Evolutionary conservation across 2,329 filamentous ascomycete genomes (phyloP).

Genomic region (Lachnellula subtilissima): DNA sequence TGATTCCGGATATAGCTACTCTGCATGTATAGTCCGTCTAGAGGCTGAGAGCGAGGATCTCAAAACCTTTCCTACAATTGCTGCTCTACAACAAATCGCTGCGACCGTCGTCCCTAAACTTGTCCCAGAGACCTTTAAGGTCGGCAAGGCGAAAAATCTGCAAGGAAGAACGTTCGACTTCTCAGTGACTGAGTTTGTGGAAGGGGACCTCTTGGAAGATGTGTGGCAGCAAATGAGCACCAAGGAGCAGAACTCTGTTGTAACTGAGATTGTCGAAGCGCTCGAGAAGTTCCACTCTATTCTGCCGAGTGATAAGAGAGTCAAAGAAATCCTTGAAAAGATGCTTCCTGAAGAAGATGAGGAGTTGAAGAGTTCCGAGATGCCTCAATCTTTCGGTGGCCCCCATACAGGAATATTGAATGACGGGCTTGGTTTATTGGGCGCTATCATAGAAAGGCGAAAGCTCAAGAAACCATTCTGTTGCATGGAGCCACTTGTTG

Average conservation of each 20-base stretch:
- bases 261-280: conserved; percentile 8
- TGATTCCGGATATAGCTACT: not conserved
- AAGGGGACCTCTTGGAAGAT: conserved; percentile 11
- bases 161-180: conserved; percentile 11
- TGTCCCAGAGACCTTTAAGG: conserved; percentile 9
- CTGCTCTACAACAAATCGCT: conserved; percentile 10
- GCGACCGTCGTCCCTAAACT: conserved; percentile 10
- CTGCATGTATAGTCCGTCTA: conserved; percentile 11
- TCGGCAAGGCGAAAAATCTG: conserved; percentile 7
- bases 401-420: conserved; percentile 11
- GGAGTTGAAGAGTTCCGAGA: conserved; percentile 1
- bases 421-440: conserved; percentile 1
- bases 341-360: conserved; percentile 6
- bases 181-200: conserved; percentile 11
- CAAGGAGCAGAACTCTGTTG: conserved; percentile 11
- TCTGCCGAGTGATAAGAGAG: conserved; percentile 2
- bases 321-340: conserved; percentile 4
- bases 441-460: conserved; percentile 9
- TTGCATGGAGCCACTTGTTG: conserved; percentile 4
- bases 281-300: conserved; percentile 10
- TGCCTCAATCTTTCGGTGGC: conserved; percentile 4
- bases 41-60: conserved; percentile 6
- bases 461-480: conserved; percentile 8
- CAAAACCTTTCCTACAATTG: conserved; percentile 9
- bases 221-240: conserved; percentile 12